Evolutionary conservation across 2,329 filamentous ascomycete species (phyloP).

Genomic region (Magnaporthiopsis rhizophila): DNA sequence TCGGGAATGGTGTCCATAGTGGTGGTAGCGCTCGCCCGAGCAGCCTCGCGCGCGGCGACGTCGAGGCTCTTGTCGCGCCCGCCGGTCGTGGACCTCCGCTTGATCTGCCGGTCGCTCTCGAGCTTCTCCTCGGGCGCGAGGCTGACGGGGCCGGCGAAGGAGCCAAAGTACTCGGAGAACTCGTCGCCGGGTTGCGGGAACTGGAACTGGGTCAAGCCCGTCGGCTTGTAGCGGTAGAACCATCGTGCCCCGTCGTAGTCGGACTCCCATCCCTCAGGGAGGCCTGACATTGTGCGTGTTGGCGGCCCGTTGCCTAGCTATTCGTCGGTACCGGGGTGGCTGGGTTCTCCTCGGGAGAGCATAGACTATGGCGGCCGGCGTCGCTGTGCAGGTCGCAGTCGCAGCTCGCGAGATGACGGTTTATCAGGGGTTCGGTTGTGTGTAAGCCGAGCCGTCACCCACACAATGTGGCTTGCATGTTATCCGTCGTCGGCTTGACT

Average conservation of each 20-base stretch:
- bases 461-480: not conserved
- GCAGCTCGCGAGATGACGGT: not conserved
- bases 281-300: slow-evolving; percentile 26
- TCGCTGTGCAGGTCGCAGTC: not conserved
- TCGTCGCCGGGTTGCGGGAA: slow-evolving; percentile 51
- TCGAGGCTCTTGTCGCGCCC: slow-evolving; percentile 6
- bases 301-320: too few relatives aligned
- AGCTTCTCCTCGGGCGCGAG: slow-evolving; percentile 45
- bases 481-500: not conserved
- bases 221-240: slow-evolving; percentile 50
- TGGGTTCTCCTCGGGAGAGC: not conserved
- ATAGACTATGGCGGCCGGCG: not conserved
- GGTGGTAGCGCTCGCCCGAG: not conserved
- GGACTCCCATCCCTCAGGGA: slow-evolving; percentile 47
- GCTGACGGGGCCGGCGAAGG: slow-evolving; percentile 24
- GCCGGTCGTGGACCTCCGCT: slow-evolving; percentile 23
- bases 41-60: not conserved
- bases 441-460: not conserved
- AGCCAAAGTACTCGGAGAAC: slow-evolving; percentile 42
- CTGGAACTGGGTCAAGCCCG: slow-evolving; percentile 45
- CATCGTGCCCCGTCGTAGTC: slow-evolving; percentile 51
- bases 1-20: slow-evolving; percentile 20
- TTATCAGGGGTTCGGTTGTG: not conserved
- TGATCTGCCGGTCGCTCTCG: slow-evolving; percentile 42
- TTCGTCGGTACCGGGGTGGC: too few relatives aligned